These are phyloP conservation scores for Chrysoporthe austroafricana DNA, from an alignment of 2,329 filamentous ascomycete species.

Conservation along the genomic window DNA sequence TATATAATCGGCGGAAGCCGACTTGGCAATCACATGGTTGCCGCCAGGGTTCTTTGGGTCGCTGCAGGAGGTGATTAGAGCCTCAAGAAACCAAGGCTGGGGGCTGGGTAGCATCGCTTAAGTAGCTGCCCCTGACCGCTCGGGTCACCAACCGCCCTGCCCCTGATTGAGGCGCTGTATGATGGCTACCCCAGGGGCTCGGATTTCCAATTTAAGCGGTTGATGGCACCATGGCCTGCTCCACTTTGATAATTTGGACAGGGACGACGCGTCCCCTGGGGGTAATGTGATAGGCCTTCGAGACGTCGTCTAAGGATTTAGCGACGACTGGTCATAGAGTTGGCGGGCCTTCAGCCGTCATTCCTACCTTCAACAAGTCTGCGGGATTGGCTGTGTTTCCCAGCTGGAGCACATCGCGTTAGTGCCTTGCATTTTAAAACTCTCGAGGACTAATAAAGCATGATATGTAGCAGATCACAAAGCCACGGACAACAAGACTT, in stretches of 20 bases:
- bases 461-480: no score
- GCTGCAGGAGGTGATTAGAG: not conserved
- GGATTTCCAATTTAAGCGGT: not conserved
- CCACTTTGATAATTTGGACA: no score
- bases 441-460: no score
- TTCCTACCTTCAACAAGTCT: no score
- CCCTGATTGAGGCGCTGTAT: conserved; percentile 1
- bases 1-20: not conserved
- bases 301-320: no score
- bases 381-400: no score
- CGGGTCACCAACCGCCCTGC: not conserved
- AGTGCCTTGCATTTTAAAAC: no score
- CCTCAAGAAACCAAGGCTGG: not conserved
- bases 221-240: not conserved
- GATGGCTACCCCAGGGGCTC: not conserved
- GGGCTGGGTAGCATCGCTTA: not conserved
- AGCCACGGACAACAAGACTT: no score
- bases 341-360: no score
- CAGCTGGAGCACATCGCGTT: no score
- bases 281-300: not conserved
- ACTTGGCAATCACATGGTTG: not conserved
- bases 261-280: not conserved
- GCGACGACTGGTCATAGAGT: no score
- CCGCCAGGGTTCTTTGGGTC: not conserved
- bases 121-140: not conserved